Base-by-base conservation (phyloP, 495 filamentous ascomycete species). In the Corynascus novoguineensis region DNA sequence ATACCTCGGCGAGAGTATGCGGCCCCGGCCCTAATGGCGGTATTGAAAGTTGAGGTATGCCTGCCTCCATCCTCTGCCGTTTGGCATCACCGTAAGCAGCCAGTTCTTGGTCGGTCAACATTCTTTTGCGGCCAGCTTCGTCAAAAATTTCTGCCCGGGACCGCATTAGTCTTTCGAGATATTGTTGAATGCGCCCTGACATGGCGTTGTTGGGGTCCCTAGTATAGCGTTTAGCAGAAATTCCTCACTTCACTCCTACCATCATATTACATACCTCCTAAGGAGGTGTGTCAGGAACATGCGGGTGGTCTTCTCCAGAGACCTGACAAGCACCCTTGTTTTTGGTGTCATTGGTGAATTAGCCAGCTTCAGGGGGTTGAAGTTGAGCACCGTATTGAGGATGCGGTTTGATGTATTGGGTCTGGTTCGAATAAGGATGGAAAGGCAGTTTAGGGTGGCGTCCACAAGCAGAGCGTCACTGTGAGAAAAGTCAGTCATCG, bases 401-500 rank as follows among this genome's bases (percentile, higher is more conserved):
- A 97, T 95, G 64, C 90, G 92, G 68, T 83, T 89, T 24, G 89
- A 80, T 57, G 95, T 86, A 32, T 83, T 82, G 24, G 89, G 86
- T 19, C 93, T 86, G 25, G 83, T 84, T 59, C 90, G 88, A 52
- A 95, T 80, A 21, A 99, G 78, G 52, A 84, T 78, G 24, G 88
- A 83, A 9, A 97, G 78, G 59, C 84, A 87, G 71, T 97, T 97
- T 17, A 98, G 70, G 5, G 95, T 96, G 19, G 92, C 90, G 68
- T 93, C 91, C 47, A 96, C 83, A 27, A 96, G 73, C n/a, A 97
- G 74, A 34, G 88, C 85, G 75, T 97, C 90, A 73, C 91, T 96
- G 51, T 22, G 28, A 40, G 41, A n/a, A 12, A 0, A 34, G 52
- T 63, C 42, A 60, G 57, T 17, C 22, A 29, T 59, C 8, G 48